phyloP scores from a whole-genome alignment of 1,284 basidiomycete species.

The Boletellus deceptivus region DNA sequence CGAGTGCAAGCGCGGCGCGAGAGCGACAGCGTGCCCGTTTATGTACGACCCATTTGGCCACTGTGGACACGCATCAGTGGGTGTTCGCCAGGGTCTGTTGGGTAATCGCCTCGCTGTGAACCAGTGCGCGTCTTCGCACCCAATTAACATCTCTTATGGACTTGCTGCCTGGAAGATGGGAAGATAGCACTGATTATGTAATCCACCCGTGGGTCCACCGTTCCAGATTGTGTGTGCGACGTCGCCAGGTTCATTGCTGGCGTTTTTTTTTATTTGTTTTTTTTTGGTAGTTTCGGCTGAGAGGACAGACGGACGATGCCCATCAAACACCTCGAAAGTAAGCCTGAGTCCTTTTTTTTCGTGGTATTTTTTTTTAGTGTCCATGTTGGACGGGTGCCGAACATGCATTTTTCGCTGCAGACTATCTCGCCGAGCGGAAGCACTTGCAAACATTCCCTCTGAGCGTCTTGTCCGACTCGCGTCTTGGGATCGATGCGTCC shows the following conservation, averaged over 20 bases:
- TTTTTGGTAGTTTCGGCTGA: constrained; percentile 7
- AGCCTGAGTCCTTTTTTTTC: constrained; percentile 12
- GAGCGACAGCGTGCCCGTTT: constrained; percentile 12
- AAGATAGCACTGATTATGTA: constrained; percentile 26
- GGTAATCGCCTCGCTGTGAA: constrained; percentile 5
- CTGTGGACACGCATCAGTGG: too few relatives aligned
- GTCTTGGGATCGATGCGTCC: constrained; percentile 95
- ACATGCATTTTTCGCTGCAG: constrained; percentile 39
- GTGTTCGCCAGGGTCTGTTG: not conserved
- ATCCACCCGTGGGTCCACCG: constrained; percentile 4
- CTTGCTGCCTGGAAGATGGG: not conserved
- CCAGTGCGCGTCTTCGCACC: not conserved
- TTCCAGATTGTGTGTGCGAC: constrained; percentile 15
- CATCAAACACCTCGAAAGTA: constrained; percentile 56
- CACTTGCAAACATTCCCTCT: constrained; percentile 83
- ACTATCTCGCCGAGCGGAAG: constrained; percentile 83
- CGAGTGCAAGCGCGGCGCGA: constrained; percentile 1
- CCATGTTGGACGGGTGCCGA: too few relatives aligned
- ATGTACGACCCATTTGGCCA: constrained; percentile 10
- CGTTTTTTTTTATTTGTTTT: too few relatives aligned
- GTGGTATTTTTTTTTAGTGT: not conserved
- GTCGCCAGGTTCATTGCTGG: constrained; percentile 9
- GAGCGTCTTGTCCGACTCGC: constrained; percentile 83
- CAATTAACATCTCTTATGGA: too few relatives aligned
- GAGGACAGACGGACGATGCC: constrained; percentile 38